A percentile compares a stretch with the other conserved stretches of the same genome.
Evolutionary conservation across 257 asterid species (phyloP).

Genomic region (Solanum lignicaule): DNA sequence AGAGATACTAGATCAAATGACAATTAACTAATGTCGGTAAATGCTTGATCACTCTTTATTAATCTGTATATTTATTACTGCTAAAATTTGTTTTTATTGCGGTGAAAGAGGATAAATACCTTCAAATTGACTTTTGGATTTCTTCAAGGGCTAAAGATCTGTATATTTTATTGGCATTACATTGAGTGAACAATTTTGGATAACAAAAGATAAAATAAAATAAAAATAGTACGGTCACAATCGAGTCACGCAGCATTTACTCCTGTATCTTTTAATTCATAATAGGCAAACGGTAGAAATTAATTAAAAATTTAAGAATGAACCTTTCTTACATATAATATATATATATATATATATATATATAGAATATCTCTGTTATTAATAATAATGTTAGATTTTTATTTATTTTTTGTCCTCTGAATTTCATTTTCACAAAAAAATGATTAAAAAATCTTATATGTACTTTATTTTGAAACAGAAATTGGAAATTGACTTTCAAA

Average conservation of each 20-base stretch:
- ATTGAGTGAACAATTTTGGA: background rate
- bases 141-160: background rate
- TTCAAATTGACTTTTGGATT: background rate
- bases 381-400: background rate
- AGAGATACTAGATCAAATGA: too few relatives aligned
- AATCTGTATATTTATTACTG: too few relatives aligned
- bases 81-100: fast-evolving
- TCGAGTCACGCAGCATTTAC: background rate
- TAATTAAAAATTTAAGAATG: background rate
- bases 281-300: background rate
- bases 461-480: background rate
- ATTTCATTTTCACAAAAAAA: background rate
- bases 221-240: background rate
- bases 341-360: too few relatives aligned
- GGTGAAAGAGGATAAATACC: background rate
- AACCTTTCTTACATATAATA: background rate
- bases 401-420: background rate
- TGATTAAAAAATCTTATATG: background rate
- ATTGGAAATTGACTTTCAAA: background rate
- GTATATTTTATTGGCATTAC: background rate
- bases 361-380: background rate
- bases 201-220: background rate
- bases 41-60: too few relatives aligned
- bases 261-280: background rate
- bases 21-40: too few relatives aligned